Percentiles rank a stretch among this genome's conserved stretches.
These are phyloP conservation scores for Actinomortierella ambigua DNA, from an alignment of 371 early-diverging fungal species.

Conservation along the genomic window DNA sequence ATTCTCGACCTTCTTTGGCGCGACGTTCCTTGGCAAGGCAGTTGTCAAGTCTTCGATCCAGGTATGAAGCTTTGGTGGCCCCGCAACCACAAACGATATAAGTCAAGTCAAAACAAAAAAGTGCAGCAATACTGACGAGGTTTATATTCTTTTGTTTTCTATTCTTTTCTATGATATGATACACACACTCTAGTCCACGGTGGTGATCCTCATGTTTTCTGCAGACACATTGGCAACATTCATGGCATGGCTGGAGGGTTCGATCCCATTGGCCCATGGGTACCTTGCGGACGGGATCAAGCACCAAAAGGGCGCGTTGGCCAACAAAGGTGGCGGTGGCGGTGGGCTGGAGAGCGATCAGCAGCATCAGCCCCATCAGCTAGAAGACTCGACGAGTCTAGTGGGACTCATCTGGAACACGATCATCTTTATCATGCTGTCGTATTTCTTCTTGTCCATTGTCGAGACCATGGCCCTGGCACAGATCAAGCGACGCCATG, in stretches of 20 bases:
- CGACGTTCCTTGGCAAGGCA: slow-evolving; percentile 92
- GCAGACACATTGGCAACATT: slow-evolving; percentile 64
- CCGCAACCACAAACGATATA: no score
- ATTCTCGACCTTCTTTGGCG: slow-evolving; percentile 92
- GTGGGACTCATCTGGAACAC: slow-evolving; percentile 77
- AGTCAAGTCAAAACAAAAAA: no score
- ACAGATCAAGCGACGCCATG: slow-evolving; percentile 57
- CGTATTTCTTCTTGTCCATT: slow-evolving; percentile 81
- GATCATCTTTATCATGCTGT: slow-evolving; percentile 77
- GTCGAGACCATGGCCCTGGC: slow-evolving; percentile 82
- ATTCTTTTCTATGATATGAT: no score
- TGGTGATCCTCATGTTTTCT: slow-evolving; percentile 69
- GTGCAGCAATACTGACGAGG: no score
- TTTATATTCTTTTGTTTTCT: no score
- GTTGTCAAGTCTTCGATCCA: slow-evolving; percentile 85
- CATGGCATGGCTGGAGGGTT: slow-evolving; percentile 51
- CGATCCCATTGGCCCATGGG: slow-evolving; percentile 57
- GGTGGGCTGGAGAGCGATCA: slow-evolving; percentile 15
- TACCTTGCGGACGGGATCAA: slow-evolving; percentile 52
- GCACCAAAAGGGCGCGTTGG: slow-evolving; percentile 52
- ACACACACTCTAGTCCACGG: slow-evolving; percentile 32
- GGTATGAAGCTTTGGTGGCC: no score
- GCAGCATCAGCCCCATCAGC: slow-evolving; percentile 4
- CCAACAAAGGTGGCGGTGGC: not conserved
- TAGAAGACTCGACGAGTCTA: slow-evolving; percentile 43